Base-by-base conservation (phyloP, 1,139 yeast species). In the Wickerhamomyces sp. region DNA sequence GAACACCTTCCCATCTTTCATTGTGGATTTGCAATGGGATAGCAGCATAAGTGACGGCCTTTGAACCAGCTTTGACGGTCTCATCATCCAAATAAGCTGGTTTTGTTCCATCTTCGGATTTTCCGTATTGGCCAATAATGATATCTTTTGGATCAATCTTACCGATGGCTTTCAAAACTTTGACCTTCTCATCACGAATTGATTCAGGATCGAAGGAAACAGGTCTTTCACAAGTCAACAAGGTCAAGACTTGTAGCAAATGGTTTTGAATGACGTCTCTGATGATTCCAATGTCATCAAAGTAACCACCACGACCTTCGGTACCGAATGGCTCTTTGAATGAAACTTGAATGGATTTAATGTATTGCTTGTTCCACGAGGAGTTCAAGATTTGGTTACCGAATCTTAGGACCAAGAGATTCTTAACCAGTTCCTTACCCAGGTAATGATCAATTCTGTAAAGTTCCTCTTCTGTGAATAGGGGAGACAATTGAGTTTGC, bases 211-310 rank as follows among this genome's bases (percentile, higher is more conserved):
- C 87, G 54, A 83, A 83, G 15, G 91, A 76, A 17, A 75, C 81
- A 12, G 99, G 98, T 60, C 95, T 77, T 58, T 91, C 98, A 96
- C 91, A 89, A 36, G 96, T 87, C 46, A 91, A 68, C 43, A 93
- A 65, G 7, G 97, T 88, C 58, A 91, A 68, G 19, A 91, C 94
- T 66, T 91, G 99, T 54, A 91, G 70, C 55, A 91, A 66, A 64
- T 91, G 99, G 71, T 91, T 91, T 68, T 91, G 99, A 88, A 93
- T 89, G 36, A 91, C 97, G 58, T 91, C 99, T 63, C 99, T 79
- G 47, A 91, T 86, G 55, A 91, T 91, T 40, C 99, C 99, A 55
- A 89, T 87, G 41, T 72, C 70, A 63, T 93, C 97, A 57, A 93
- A 91, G 68, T 91, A 91, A 26, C 98, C 98, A 47, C 98, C 98